These are phyloP conservation scores for Corniculantispora saksenae DNA, from an alignment of 2,329 filamentous ascomycete species.

Conservation along the genomic window DNA sequence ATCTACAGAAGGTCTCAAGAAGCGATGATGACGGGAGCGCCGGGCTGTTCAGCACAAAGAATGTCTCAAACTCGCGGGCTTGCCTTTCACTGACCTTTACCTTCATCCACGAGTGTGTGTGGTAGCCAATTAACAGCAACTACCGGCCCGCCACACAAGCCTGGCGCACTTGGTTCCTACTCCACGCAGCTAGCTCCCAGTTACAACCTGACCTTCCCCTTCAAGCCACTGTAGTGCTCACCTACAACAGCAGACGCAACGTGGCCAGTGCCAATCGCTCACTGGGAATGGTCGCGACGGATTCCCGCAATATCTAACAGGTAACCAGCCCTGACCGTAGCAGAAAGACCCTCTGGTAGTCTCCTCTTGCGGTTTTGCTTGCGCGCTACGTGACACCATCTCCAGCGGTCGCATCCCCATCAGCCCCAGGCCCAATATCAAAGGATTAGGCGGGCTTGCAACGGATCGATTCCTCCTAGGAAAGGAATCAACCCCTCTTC, in stretches of 20 bases:
- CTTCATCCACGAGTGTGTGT: neutral
- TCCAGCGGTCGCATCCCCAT: neutral
- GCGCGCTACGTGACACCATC: conserved; percentile 10
- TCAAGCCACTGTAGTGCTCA: conserved; percentile 3
- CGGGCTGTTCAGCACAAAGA: neutral
- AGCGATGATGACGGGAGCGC: neutral
- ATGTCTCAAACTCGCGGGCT: conserved; percentile 7
- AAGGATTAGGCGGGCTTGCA: neutral
- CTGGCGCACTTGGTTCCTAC: neutral
- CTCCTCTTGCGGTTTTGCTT: conserved; percentile 7
- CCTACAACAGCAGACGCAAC: conserved; percentile 13
- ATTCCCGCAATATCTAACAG: neutral
- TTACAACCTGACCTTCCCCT: conserved; percentile 9
- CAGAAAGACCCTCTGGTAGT: conserved; percentile 1
- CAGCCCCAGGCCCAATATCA: neutral
- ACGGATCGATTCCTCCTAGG: neutral
- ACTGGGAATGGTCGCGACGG: neutral
- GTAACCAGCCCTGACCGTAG: neutral
- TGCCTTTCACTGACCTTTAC: neutral
- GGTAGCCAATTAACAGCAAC: neutral
- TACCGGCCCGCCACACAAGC: neutral
- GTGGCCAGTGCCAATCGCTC: conserved; percentile 10
- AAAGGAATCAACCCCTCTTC: neutral
- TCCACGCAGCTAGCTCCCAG: neutral
- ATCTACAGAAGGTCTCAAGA: neutral